A percentile compares a stretch with the other conserved stretches of the same genome.
These are phyloP conservation scores for Aspergillus thermomutatus DNA, from an alignment of 2,329 filamentous ascomycete species.

Conservation along the genomic window DNA sequence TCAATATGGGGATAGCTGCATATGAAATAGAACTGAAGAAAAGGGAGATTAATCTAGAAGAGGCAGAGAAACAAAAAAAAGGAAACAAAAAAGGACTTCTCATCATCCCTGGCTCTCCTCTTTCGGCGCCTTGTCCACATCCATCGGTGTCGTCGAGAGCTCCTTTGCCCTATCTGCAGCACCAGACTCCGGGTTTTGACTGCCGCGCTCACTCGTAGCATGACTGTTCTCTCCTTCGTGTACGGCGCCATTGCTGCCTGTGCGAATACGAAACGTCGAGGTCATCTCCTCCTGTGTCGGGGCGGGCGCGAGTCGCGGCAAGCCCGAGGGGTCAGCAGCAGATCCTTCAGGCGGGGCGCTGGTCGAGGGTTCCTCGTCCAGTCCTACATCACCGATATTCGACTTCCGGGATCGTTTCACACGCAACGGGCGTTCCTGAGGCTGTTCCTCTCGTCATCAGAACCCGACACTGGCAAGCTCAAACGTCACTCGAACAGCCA, in stretches of 20 bases:
- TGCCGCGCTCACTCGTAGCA: conserved; percentile 17
- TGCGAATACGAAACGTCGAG: conserved; percentile 36
- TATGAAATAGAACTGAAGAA: background rate
- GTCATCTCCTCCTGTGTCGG: conserved; percentile 37
- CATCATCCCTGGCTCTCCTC: conserved; percentile 24
- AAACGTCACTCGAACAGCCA: background rate
- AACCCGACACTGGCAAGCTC: background rate
- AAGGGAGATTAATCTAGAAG: conserved; percentile 2
- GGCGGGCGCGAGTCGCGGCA: conserved; percentile 35
- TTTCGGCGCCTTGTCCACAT: conserved; percentile 36
- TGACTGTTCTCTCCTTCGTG: conserved; percentile 20
- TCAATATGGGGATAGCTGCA: conserved; percentile 5
- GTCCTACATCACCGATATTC: conserved; percentile 25
- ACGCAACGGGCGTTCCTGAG: conserved; percentile 46
- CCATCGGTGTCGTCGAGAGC: conserved; percentile 32
- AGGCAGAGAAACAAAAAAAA: conserved; percentile 5
- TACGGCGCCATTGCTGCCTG: conserved; percentile 25
- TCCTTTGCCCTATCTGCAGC: conserved; percentile 18
- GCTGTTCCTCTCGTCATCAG: conserved; percentile 25
- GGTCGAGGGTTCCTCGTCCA: conserved; percentile 22
- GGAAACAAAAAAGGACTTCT: conserved; percentile 2
- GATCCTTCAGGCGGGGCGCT: conserved; percentile 20
- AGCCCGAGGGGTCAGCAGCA: conserved; percentile 17
- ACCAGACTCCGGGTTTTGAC: conserved; percentile 13
- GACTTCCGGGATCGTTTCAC: conserved; percentile 42